Evolutionary conservation across 2,329 filamentous ascomycete genomes (phyloP).

Genomic region (Aureobasidium sp.): DNA sequence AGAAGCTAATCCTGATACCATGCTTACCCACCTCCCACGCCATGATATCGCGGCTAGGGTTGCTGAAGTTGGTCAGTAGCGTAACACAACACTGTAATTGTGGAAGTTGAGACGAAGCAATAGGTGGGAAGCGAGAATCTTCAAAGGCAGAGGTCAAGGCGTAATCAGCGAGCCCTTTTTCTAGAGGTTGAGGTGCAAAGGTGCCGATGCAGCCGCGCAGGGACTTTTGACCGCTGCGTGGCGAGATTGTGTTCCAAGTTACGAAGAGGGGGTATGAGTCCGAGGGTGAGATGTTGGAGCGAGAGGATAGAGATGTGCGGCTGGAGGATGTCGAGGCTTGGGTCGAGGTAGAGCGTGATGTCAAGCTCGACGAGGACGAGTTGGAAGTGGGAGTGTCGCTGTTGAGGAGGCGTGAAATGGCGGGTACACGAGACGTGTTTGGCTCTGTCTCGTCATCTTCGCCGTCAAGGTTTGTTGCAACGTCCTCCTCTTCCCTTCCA

Average conservation of each 20-base stretch:
- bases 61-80: conserved; percentile 57
- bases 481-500: conserved; percentile 24
- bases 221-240: conserved; percentile 49
- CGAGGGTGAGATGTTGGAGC: conserved; percentile 20
- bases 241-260: conserved; percentile 73
- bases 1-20: conserved; percentile 79
- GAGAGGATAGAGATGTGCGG: conserved; percentile 37
- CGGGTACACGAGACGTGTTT: conserved; percentile 29
- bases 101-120: conserved; percentile 58
- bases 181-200: conserved; percentile 69
- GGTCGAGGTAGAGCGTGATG: conserved; percentile 22
- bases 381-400: conserved; percentile 19
- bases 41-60: conserved; percentile 53
- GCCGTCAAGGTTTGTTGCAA: conserved; percentile 22
- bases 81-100: conserved; percentile 66
- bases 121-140: conserved; percentile 54
- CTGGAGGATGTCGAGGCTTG: conserved; percentile 40
- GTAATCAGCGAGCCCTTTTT: conserved; percentile 67
- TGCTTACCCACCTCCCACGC: conserved; percentile 86
- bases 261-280: conserved; percentile 69
- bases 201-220: conserved; percentile 95
- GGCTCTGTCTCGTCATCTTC: conserved; percentile 4
- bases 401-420: conserved; percentile 36
- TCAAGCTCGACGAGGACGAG: conserved; percentile 25
- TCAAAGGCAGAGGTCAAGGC: conserved; percentile 70